Evolutionary conservation across 2,329 filamentous ascomycete genomes (phyloP).

Genomic region (Botrytis tulipae): DNA sequence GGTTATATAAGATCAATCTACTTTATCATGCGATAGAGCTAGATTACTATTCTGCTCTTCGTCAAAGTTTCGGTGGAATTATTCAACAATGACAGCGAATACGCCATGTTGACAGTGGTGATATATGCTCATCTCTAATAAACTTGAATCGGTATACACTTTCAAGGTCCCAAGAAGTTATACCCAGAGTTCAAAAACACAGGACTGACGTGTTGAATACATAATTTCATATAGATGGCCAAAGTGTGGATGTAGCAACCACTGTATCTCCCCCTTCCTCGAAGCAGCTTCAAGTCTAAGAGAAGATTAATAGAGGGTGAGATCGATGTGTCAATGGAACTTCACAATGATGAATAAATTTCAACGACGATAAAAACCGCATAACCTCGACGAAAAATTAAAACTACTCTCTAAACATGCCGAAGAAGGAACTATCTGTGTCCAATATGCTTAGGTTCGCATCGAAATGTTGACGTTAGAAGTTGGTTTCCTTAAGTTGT

Average conservation of each 20-base stretch:
- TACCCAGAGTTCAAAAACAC: no score
- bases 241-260: no score
- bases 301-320: no score
- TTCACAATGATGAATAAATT: fast-evolving
- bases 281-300: no score
- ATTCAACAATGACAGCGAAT: not conserved
- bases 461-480: not conserved
- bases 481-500: not conserved
- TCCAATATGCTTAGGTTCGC: not conserved
- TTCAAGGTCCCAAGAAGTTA: no score
- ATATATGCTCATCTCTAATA: no score
- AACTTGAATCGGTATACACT: no score
- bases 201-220: no score
- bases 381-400: not conserved
- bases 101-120: not conserved
- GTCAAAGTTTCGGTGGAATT: fast-evolving
- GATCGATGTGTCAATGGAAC: no score
- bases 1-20: not conserved
- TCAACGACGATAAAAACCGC: not conserved
- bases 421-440: not conserved
- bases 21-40: not conserved
- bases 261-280: no score
- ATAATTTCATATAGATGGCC: no score
- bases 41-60: not conserved
- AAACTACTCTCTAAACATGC: not conserved